Base-by-base conservation (phyloP, 257 asterid genomes). In the Nicotiana tomentosiformis region DNA sequence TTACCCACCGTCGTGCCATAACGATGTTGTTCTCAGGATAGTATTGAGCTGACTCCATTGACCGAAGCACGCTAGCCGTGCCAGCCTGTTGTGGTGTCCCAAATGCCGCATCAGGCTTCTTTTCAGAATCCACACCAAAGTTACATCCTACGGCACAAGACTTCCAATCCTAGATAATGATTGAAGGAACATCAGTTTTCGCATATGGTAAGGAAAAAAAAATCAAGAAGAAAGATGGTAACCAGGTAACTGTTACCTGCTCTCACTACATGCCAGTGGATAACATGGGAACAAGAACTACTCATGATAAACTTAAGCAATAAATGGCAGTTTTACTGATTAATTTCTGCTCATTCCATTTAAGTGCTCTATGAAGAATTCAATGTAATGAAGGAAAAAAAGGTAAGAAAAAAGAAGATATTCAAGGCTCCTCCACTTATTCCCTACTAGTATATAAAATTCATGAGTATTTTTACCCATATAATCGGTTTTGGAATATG, bases 1-100 rank as follows among this genome's bases (percentile, higher is more conserved):
- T 93, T 91, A 96, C 98, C 96, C 98, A 96, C 99, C 98, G 93
- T 96, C 98, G 90, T 84, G 99, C 98, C 81, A 39, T 80, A 56
- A 72, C 93, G 60, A 96, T 32, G 84, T 91, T 86, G 86, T 91
- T 93, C 89, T 94, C 97, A 7, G 92, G n/a, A 83, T 94, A 96
- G 86, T 96, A 94, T 57, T 87, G 87, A 76, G 98, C 90, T 2
- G 99, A 90, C 88, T 96, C 99, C 99, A 96, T 96, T 55, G 99
- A 94, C 62, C 98, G 91, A 84, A 87, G 93, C 82, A 96, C 95
- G 76, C 93, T 82, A 17, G 91, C 83, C 49, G 87, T 77, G 77
- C 91, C 96, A 29, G 85, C 56, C 66, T 65, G 68, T 82, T 87
- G 95, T 83, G 92, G 89, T 61, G 69, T 39, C 46, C 98, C 98